Conservation (phyloP, 2,329 filamentous ascomycete genomes). For the Chaetomiaceae sp. region DNA sequence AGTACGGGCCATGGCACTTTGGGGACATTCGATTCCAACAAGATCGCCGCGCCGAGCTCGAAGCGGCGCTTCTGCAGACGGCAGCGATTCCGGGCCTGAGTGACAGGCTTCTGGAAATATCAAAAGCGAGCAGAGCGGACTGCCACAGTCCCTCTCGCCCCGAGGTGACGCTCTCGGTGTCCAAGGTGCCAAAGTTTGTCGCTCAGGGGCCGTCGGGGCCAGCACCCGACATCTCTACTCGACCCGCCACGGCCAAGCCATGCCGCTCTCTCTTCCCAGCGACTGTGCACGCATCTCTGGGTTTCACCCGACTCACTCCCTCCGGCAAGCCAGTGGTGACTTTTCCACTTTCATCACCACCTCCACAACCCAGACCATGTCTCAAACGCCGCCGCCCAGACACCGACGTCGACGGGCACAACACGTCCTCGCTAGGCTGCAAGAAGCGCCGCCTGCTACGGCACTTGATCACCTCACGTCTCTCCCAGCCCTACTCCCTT, state of each 20-base stretch:
- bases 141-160: background rate
- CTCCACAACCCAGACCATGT: background rate
- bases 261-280: background rate
- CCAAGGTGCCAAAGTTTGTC: background rate
- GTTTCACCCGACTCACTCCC: background rate
- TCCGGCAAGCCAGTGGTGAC: conserved; percentile 1
- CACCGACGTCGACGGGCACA: conserved; percentile 57
- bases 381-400: conserved; percentile 49
- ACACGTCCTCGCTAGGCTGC: conserved; percentile 45
- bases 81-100: conserved; percentile 16
- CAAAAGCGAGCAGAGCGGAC: conserved; percentile 10
- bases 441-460: conserved; percentile 66
- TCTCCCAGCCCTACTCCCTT: conserved; percentile 64
- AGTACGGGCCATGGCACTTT: conserved; percentile 28
- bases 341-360: conserved; percentile 11
- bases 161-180: conserved; percentile 8
- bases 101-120: conserved; percentile 16
- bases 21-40: conserved; percentile 19
- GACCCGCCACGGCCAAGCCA: background rate
- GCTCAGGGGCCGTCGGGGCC: background rate
- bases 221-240: background rate
- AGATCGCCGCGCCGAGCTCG: conserved; percentile 17
- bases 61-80: conserved; percentile 25
- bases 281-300: background rate
- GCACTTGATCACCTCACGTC: conserved; percentile 62